Base-by-base conservation (phyloP, 169 alveolate genomes). In the Babesia ovata region DNA sequence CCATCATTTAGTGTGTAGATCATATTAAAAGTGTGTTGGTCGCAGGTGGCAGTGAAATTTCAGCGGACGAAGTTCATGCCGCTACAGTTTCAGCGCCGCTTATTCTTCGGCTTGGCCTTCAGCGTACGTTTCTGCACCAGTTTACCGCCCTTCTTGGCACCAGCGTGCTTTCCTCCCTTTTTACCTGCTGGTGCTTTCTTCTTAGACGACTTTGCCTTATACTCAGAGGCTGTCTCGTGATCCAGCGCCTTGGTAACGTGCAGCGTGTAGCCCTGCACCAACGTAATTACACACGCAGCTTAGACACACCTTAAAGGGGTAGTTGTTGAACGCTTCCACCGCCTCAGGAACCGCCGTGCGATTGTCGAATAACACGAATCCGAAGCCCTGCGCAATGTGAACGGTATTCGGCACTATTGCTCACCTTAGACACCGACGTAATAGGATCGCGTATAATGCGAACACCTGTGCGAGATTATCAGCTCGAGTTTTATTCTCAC, bases 341-440 rank as follows among this genome's bases (percentile, higher is more conserved):
- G 87, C 87, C 33, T 79, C 87, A 2, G 73, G 70, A 0, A 79
- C 87, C 17, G 87, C 87, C 2, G 49, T 50, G 19, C 87, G 74
- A 10, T 21, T 56, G 56, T 79, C 87, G 62, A 79, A 79, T 60
- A 63, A 75, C 12, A 79, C 87, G 50, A 79, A 79, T 9, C 87
- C 87, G 46, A 79, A 79, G 0, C 87, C 87, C 87, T 76, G 72
- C 6, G n/a, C 33, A 8, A 22, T 0, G 21, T 45, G 2, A 57
- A 28, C 24, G n/a, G 8, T 13, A 44, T 4, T 21, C 39, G 14
- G 13, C 11, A 17, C 49, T 4, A 9, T 2, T 0, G 46, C 58
- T 10, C 56, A 76, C 86, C 86, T 79, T 79, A 1, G 87, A 79
- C 48, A 56, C 65, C 65, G 22, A 36, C 21, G 87, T 79, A 26